phyloP scores from a whole-genome alignment of 2,329 filamentous ascomycete species.

The Fusarium sp. region DNA sequence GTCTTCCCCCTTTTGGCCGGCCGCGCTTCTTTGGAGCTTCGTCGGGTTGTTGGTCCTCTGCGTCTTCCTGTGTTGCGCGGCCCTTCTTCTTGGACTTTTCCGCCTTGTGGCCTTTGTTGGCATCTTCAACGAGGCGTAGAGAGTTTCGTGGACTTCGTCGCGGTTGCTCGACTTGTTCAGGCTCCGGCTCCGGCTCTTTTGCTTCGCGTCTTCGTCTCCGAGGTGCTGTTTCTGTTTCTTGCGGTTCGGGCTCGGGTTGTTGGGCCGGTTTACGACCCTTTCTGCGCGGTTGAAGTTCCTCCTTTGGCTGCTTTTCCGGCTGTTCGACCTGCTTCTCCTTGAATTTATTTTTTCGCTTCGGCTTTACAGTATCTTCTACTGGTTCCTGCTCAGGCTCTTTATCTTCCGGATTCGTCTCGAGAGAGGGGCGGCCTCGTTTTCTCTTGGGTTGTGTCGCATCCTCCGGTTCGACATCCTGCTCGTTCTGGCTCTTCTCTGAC shows the following conservation, averaged over 20 bases:
- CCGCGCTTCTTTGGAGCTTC: constrained; percentile 34
- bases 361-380: constrained; percentile 32
- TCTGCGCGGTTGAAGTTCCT: constrained; percentile 30
- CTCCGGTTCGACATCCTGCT: constrained; percentile 9
- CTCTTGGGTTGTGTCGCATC: constrained; percentile 50
- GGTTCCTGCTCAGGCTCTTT: neutral
- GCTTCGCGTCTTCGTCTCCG: constrained; percentile 29
- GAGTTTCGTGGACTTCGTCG: constrained; percentile 41
- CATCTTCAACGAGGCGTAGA: constrained; percentile 18
- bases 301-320: constrained; percentile 22
- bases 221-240: constrained; percentile 25
- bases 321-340: constrained; percentile 25
- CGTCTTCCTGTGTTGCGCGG: constrained; percentile 9
- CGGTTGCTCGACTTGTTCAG: constrained; percentile 19
- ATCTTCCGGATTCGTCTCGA: constrained; percentile 34
- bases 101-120: constrained; percentile 33
- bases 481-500: constrained; percentile 30
- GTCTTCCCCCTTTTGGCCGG: constrained; percentile 19
- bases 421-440: constrained; percentile 54
- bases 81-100: constrained; percentile 26
- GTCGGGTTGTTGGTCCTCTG: constrained; percentile 20
- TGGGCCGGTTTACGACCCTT: constrained; percentile 20
- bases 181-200: constrained; percentile 1
- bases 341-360: constrained; percentile 28
- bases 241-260: constrained; percentile 25